Percentiles rank a stretch among this genome's conserved stretches.
phyloP scores from a whole-genome alignment of 1,139 yeast species.

The Spencermartinsiella ligniputridi region DNA sequence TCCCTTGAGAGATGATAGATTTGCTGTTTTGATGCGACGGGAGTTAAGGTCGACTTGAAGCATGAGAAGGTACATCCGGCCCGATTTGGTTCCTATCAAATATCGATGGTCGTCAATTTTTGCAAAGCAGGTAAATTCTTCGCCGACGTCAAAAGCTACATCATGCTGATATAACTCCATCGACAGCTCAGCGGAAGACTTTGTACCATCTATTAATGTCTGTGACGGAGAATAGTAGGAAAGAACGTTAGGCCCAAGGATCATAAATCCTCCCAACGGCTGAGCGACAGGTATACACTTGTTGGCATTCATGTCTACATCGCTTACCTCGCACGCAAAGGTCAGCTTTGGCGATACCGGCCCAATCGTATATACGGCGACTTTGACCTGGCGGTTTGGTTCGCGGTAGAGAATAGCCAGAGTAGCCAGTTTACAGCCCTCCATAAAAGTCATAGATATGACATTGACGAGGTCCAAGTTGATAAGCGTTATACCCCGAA shows the following conservation, averaged over 20 bases:
- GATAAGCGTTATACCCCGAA: not conserved
- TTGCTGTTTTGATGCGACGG: constrained; percentile 1
- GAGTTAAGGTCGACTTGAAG: constrained; percentile 3
- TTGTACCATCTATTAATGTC: not conserved
- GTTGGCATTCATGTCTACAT: constrained; percentile 1
- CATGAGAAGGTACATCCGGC: constrained; percentile 11
- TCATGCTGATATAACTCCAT: not conserved
- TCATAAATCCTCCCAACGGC: not conserved
- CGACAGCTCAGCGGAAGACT: not conserved
- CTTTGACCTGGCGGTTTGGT: not conserved
- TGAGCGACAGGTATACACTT: not conserved
- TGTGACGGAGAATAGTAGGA: not conserved
- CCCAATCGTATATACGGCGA: not conserved
- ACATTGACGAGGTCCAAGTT: constrained; percentile 12
- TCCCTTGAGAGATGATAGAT: constrained; percentile 10
- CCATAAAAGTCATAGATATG: constrained; percentile 13
- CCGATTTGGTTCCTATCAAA: constrained; percentile 12
- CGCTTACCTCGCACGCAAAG: not conserved
- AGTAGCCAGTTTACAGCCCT: constrained; percentile 10
- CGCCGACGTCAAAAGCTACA: not conserved
- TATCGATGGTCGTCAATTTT: constrained; percentile 12
- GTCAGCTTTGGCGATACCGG: not conserved
- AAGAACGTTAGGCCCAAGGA: not conserved
- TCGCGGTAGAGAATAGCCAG: constrained; percentile 10
- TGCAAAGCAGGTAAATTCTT: constrained; percentile 5